Conservation (phyloP, 2,329 filamentous ascomycete species). For the Acarospora socialis region DNA sequence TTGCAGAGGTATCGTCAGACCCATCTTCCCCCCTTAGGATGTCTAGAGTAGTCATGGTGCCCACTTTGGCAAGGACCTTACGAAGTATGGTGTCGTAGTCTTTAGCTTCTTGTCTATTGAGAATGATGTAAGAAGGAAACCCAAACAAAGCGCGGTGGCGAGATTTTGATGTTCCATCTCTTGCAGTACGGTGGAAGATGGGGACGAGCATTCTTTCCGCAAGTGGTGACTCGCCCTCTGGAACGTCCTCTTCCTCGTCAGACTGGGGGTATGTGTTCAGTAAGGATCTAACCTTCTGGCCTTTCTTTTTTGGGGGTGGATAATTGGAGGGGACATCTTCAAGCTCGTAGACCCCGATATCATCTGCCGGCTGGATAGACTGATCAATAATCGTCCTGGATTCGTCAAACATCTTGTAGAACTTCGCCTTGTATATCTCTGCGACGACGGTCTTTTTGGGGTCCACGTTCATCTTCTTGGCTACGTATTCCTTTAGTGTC, state of each 20-base stretch:
- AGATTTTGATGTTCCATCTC: constrained; percentile 16
- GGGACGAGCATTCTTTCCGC: constrained; percentile 33
- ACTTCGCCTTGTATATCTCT: constrained; percentile 69
- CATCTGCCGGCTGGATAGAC: constrained; percentile 46
- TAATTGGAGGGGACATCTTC: constrained; percentile 68
- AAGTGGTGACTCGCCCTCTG: constrained; percentile 27
- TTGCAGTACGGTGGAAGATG: constrained; percentile 30
- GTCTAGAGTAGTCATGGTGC: constrained; percentile 58
- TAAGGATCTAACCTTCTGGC: constrained; percentile 19
- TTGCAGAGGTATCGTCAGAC: constrained; percentile 32
- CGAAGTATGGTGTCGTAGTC: constrained; percentile 59
- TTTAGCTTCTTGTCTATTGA: constrained; percentile 58
- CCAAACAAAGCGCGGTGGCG: constrained; percentile 24
- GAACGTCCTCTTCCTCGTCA: constrained; percentile 27
- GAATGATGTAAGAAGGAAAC: constrained; percentile 48
- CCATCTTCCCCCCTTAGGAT: constrained; percentile 41
- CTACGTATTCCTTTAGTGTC: constrained; percentile 36
- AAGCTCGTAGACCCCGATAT: constrained; percentile 62
- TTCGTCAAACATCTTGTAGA: constrained; percentile 79
- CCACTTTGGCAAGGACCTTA: constrained; percentile 64
- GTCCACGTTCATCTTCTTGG: constrained; percentile 34
- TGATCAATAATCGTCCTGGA: constrained; percentile 53
- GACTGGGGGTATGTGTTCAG: constrained; percentile 18
- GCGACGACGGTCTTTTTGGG: constrained; percentile 57
- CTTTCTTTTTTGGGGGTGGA: constrained; percentile 39